Base-by-base conservation (phyloP, 176 grass and related monocot species). In the Carex littledalei region DNA sequence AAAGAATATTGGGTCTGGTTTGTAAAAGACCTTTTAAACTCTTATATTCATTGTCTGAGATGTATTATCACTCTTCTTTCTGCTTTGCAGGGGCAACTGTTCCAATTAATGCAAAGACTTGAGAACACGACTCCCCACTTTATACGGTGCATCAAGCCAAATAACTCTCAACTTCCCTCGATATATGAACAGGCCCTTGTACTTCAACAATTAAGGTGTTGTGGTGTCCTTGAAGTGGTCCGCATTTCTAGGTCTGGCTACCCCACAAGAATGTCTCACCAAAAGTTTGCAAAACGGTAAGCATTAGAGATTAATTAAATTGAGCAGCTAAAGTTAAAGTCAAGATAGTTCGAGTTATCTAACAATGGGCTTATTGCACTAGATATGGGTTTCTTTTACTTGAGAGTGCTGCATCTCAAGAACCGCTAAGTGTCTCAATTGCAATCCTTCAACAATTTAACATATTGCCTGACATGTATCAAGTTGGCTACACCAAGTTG, bases 321-420 rank as follows among this genome's bases (percentile, higher is more conserved):
- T 69, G 45, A 52, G 45, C 41, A 67, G 49, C 81, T 52, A 26
- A 29, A 47, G 13, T 68, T 22, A 20, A 60, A 80, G 21, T 18
- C 61, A 9, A 56, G 6, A 32, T 56, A 10, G 47, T 1, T 35
- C 10, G 47, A 50, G 10, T 56, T 78, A 78, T 78, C 52, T 78
- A 57, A 81, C 80, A 14, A 63, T 55, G 66, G 85, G 18, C 57
- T 84, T 80, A 72, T 80, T 78, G 21, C 4, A 63, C 82, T 82
- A 99, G 96, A 88, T 99, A 99, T 76, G 96, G 93, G 5, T 98
- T 98, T 90, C 93, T 98, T 87, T 91, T 97, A 84, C 89, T 98
- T 78, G 95, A 99, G 84, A 88, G 87, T 91, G 91, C 87, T 50
- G 87, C 89, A 63, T 95, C 91, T 75, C 96, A 92, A 92, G 96